phyloP scores from a whole-genome alignment of 164 flowering plant genomes.

The Piper betle region DNA sequence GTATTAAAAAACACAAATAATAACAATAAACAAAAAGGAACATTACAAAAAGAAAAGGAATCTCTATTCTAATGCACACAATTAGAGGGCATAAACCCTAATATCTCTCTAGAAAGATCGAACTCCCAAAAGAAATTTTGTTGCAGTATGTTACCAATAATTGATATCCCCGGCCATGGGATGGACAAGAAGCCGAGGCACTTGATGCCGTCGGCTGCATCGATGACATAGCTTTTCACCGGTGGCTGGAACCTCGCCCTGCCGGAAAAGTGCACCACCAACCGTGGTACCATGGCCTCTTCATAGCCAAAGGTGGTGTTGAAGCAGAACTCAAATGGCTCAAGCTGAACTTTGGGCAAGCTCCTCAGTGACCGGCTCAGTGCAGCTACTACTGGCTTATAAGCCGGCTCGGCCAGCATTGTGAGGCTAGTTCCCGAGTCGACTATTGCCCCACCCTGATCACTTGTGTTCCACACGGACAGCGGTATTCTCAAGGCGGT shows the following conservation, averaged over 20 bases:
- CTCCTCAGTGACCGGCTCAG: slow-evolving; percentile 12
- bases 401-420: slow-evolving; percentile 34
- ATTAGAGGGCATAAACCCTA: slow-evolving; percentile 21
- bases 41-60: background rate
- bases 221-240: slow-evolving; percentile 52
- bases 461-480: slow-evolving; percentile 25
- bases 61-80: slow-evolving; percentile 3
- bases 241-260: slow-evolving; percentile 50
- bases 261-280: slow-evolving; percentile 41
- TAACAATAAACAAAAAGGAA: background rate
- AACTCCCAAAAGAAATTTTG: slow-evolving; percentile 70
- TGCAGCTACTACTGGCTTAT: slow-evolving; percentile 28
- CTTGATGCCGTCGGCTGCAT: slow-evolving; percentile 26
- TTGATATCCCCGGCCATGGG: slow-evolving; percentile 25
- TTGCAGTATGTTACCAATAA: slow-evolving; percentile 71
- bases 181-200: slow-evolving; percentile 46
- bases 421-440: slow-evolving; percentile 69
- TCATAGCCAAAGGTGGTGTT: slow-evolving; percentile 22
- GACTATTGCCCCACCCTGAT: slow-evolving; percentile 43
- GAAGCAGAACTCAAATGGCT: slow-evolving; percentile 50
- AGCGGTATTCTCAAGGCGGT: slow-evolving; percentile 29
- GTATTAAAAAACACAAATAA: too few species aligned
- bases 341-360: slow-evolving; percentile 10
- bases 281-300: slow-evolving; percentile 25
- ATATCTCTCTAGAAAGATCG: slow-evolving; percentile 18